phyloP scores from a whole-genome alignment of 768 basidiomycete genomes.

The Flagelloscypha sp. region DNA sequence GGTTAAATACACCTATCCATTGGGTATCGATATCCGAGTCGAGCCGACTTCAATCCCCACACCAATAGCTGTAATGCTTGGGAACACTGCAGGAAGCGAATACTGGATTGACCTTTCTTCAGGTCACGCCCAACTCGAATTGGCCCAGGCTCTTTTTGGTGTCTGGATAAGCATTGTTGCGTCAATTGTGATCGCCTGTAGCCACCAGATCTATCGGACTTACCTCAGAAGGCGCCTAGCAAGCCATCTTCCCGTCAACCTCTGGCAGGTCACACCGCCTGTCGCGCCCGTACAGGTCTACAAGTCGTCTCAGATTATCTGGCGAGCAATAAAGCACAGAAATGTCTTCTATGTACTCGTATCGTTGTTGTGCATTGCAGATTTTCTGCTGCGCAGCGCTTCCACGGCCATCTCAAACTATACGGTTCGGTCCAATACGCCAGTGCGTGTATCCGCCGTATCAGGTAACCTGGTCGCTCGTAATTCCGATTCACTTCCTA shows the following conservation, averaged over 20 bases:
- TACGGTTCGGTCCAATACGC: conserved; percentile 8
- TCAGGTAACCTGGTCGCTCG: conserved; percentile 5
- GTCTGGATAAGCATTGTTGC: conserved; percentile 11
- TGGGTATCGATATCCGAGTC: no score
- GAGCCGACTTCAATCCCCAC: no score
- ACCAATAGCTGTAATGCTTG: no score
- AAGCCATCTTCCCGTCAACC: conserved; percentile 1
- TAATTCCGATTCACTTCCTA: no score
- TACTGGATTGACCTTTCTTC: no score
- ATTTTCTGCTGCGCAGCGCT: conserved; percentile 6
- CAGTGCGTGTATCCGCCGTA: conserved; percentile 6
- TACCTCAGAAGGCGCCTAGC: conserved; percentile 4
- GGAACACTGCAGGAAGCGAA: no score
- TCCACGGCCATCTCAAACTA: conserved; percentile 11
- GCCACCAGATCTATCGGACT: conserved; percentile 10
- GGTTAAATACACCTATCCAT: no score
- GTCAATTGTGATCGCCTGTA: conserved; percentile 6
- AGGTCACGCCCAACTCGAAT: no score
- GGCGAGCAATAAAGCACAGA: conserved; percentile 1
- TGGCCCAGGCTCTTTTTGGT: conserved; percentile 15
- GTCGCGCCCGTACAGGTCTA: conserved; percentile 5
- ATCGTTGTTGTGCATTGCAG: conserved; percentile 9
- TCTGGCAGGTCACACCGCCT: conserved; percentile 12
- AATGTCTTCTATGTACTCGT: conserved; percentile 6
- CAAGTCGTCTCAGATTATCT: conserved; percentile 4